Evolutionary conservation across 2,329 filamentous ascomycete genomes (phyloP), one percentile per base, ranked within the genome.

Genomic region (Alternaria infectoria): DNA sequence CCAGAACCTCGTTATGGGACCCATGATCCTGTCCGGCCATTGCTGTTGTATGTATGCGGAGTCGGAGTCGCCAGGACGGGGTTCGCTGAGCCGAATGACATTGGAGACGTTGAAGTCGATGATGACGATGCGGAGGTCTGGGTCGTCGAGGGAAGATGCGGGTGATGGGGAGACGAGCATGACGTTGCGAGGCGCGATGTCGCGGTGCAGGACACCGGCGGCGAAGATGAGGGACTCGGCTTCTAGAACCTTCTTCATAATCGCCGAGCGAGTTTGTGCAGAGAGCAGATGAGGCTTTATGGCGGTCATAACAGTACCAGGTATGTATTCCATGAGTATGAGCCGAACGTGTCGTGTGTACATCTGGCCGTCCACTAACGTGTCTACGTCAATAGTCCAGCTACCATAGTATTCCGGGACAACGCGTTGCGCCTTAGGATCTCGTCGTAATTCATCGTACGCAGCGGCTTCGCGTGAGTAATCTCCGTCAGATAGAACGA

Each of bases 181-280:
- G 19, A 61, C n/a, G 28, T 68, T 68, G 17, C 66, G 63, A 4
- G 66, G 61, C 5, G 43, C 36, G 3, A 62, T 46, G 11, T 68
- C 64, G 30, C 47, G 17, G 21, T 68, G 64, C 1, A 47, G 1
- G 9, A 68, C 23, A 3, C 56, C 64, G 2, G 64, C 50, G 12
- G 58, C 21, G 15, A 19, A 40, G 8, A 66, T 30, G 21, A 49
- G n/a, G 9, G 55, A n/a, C 5, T 65, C 62, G 11, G 59, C 62
- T 56, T 44, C 19, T 3, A 65, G 12, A 2, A 52, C 36, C 21
- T 49, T 55, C 19, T 52, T 21, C 32, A 62, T 15, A 9, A 62
- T 50, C 4, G 25, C 3, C 3, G 51, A 59, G 21, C 59, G 50
- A 0, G 36, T 40, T 40, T 30, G 3, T n/a, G 21, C 21, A 12